A percentile compares a stretch with the other conserved stretches of the same genome.
These are phyloP conservation scores for Deuterostichococcus epilithicus DNA, from an alignment of 139 green algal genomes.

Conservation along the genomic window DNA sequence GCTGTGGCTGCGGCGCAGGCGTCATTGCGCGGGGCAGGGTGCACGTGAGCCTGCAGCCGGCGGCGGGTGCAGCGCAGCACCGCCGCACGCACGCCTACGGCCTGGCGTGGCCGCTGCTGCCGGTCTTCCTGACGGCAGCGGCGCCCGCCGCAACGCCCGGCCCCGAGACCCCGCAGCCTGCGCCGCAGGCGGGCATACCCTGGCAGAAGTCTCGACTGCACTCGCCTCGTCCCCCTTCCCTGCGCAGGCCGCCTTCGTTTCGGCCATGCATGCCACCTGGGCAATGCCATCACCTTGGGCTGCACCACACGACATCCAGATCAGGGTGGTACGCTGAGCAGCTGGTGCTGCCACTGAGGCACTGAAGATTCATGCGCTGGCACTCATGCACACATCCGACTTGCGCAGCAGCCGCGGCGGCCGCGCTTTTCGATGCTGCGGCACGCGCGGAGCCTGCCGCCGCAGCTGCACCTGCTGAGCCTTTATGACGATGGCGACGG, in stretches of 20 bases:
- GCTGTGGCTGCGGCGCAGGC: no score
- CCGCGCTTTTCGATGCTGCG: conserved; percentile 4
- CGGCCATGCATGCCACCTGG: no score
- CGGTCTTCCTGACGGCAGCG: neutral
- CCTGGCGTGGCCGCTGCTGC: neutral
- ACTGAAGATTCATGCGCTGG: no score
- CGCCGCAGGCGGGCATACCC: neutral
- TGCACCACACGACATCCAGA: no score
- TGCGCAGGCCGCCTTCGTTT: neutral
- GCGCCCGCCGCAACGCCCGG: no score
- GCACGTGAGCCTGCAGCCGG: conserved; percentile 19
- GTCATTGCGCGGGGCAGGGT: conserved; percentile 39
- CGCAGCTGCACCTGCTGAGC: conserved; percentile 37
- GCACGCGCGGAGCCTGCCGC: conserved; percentile 17
- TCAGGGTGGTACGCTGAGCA: no score
- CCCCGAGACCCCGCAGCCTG: no score
- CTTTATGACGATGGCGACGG: conserved; percentile 34
- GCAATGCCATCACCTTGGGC: no score
- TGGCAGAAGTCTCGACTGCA: no score
- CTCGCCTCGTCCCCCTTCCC: no score
- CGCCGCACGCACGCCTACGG: neutral
- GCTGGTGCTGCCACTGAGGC: no score
- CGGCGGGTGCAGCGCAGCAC: neutral
- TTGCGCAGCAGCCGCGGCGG: neutral
- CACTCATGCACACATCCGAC: neutral